Percentiles rank a stretch among this genome's conserved stretches.
These are phyloP conservation scores for Debaryomyces nepalensis DNA, from an alignment of 1,139 yeast genomes.

Conservation along the genomic window DNA sequence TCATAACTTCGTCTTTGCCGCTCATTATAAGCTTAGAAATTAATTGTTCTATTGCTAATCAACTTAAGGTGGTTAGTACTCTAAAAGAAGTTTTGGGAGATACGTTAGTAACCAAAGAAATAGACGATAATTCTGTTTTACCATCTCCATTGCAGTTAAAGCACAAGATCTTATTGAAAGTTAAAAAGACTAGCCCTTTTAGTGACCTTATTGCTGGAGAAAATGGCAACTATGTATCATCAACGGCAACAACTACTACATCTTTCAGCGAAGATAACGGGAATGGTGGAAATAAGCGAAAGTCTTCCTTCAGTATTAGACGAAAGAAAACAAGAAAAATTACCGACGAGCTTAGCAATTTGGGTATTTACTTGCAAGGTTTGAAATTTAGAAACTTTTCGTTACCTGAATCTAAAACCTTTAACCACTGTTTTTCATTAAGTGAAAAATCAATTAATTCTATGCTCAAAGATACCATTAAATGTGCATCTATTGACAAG, in stretches of 20 bases:
- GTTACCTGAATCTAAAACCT: conserved; percentile 80
- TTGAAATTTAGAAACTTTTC: conserved; percentile 80
- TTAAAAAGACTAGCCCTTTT: conserved; percentile 57
- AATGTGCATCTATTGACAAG: conserved; percentile 59
- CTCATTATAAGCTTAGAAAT: conserved; percentile 86
- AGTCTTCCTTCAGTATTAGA: conserved; percentile 27
- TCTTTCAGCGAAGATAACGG: conserved; percentile 55
- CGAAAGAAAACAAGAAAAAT: conserved; percentile 33
- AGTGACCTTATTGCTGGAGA: conserved; percentile 25
- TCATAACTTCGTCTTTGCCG: conserved; percentile 82
- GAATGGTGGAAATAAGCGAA: conserved; percentile 15
- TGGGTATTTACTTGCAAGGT: conserved; percentile 76
- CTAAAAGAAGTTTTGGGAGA: conserved; percentile 65
- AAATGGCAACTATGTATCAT: conserved; percentile 27
- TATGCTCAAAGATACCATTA: conserved; percentile 65
- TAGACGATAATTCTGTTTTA: conserved; percentile 35
- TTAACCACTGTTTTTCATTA: conserved; percentile 84
- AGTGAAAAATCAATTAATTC: conserved; percentile 71
- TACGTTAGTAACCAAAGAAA: conserved; percentile 52
- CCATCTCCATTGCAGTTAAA: conserved; percentile 78
- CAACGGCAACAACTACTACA: conserved; percentile 36
- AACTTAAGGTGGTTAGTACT: conserved; percentile 55
- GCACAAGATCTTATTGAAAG: conserved; percentile 74
- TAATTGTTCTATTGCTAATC: conserved; percentile 72
- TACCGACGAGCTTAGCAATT: conserved; percentile 54